Percentiles rank a stretch among this genome's conserved stretches.
Conservation (phyloP, 2,329 filamentous ascomycete genomes). For the Chaetomiaceae sp. region DNA sequence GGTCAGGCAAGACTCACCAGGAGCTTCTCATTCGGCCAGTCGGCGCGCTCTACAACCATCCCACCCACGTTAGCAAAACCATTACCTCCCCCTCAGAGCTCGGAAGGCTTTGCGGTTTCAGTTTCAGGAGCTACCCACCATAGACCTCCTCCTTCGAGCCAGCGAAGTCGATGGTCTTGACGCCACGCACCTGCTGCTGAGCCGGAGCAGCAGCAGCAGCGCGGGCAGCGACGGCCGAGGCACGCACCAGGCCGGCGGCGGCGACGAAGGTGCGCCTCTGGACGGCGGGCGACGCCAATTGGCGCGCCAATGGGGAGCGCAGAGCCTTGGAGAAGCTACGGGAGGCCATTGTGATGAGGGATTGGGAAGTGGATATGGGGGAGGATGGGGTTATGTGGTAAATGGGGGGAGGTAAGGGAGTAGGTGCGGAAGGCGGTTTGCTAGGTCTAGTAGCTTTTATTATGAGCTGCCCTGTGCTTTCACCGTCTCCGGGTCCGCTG, state of each 20-base stretch:
- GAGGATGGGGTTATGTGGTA: slow-evolving; percentile 3
- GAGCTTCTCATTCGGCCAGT: slow-evolving; percentile 99
- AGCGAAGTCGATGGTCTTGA: slow-evolving; percentile 99
- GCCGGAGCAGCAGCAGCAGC: slow-evolving; percentile 37
- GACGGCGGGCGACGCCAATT: slow-evolving; percentile 53
- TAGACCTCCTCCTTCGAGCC: slow-evolving; percentile 92
- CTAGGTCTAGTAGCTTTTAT: slow-evolving; percentile 11
- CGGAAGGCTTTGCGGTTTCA: too few species aligned
- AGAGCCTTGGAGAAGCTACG: slow-evolving; percentile 65
- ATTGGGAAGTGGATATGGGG: slow-evolving; percentile 23
- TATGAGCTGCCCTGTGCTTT: slow-evolving; percentile 1
- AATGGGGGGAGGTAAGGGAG: slow-evolving; percentile 1
- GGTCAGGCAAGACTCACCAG: slow-evolving; percentile 57
- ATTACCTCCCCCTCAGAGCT: neutral
- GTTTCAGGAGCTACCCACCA: slow-evolving; percentile 49
- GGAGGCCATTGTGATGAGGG: slow-evolving; percentile 63
- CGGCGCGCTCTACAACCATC: slow-evolving; percentile 68
- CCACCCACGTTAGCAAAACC: slow-evolving; percentile 4
- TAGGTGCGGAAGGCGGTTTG: neutral
- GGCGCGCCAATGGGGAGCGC: slow-evolving; percentile 56
- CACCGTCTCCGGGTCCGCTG: slow-evolving; percentile 7
- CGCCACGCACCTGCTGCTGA: slow-evolving; percentile 67
- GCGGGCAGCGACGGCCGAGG: slow-evolving; percentile 44
- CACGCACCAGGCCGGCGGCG: slow-evolving; percentile 50
- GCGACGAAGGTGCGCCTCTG: slow-evolving; percentile 59